phyloP scores from a whole-genome alignment of 495 filamentous ascomycete species.

The Penicillium atrosanguineum region DNA sequence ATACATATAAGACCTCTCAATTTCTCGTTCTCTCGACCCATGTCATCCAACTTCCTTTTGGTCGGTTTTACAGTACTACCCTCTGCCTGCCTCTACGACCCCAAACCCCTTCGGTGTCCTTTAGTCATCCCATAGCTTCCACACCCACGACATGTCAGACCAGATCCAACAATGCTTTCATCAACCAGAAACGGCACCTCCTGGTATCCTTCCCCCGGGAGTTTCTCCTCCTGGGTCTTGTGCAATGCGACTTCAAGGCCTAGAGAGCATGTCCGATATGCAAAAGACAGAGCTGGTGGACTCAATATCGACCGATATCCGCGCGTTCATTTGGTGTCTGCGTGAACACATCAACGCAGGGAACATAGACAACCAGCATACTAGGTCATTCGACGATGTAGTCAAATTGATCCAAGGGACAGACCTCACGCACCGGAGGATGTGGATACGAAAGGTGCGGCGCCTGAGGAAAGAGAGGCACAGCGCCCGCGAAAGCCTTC shows the following conservation, averaged over 20 bases:
- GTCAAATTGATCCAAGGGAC: constrained; percentile 19
- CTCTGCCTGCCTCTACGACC: not conserved
- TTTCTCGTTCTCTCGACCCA: not conserved
- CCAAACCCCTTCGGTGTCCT: not conserved
- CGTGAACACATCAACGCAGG: constrained; percentile 15
- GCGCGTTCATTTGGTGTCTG: constrained; percentile 23
- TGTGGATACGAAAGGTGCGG: constrained; percentile 11
- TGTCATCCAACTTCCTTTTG: not conserved
- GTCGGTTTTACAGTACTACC: not conserved
- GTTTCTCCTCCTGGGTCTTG: not conserved
- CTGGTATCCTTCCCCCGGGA: not conserved
- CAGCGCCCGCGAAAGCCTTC: constrained; percentile 16
- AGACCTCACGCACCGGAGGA: constrained; percentile 3
- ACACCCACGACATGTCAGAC: not conserved
- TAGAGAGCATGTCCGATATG: constrained; percentile 13
- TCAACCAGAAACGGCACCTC: not conserved
- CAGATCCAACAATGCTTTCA: not conserved
- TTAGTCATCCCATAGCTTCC: not conserved
- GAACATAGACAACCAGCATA: constrained; percentile 13
- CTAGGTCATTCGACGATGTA: constrained; percentile 21
- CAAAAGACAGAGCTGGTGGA: constrained; percentile 22
- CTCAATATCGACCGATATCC: constrained; percentile 33
- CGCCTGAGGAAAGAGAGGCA: constrained; percentile 11
- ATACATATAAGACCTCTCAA: not conserved
- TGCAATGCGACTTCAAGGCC: constrained; percentile 17